Evolutionary conservation across 225 moss, liverwort and hornwort species (phyloP), one percentile per base, ranked within the genome.

Genomic region (Neckera pumila): DNA sequence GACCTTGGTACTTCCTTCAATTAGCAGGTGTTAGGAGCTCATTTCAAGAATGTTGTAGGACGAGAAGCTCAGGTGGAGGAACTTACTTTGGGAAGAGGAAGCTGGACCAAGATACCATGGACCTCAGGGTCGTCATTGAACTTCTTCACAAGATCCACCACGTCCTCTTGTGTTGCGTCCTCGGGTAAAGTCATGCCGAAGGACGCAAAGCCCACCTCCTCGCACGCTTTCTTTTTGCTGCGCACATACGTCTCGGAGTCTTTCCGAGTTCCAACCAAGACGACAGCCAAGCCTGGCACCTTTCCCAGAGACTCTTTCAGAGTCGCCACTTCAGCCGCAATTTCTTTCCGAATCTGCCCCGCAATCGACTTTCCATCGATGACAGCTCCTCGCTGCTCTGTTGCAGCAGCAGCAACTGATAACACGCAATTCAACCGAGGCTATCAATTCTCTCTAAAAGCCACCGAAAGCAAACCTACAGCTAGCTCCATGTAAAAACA

Each of bases 191-290:
- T 89, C 58, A 89, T 88, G 84, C 93, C 95, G 84, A 95, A 95
- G 36, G 95, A 95, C 26, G 89, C 87, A 47, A 98, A 92, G 60
- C 97, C 97, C 17, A 96, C 97, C 87, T 97, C 96, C 73, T 88
- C 94, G 87, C 97, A 98, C 14, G 97, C 98, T 87, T 92, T 97
- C 89, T 95, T 95, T 89, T 98, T 98, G 86, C 93, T 97, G 45
- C 97, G 95, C 64, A 98, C 98, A 84, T 98, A 98, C 54, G 95
- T 95, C 87, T 93, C 93, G 15, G 98, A 98, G 91, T 98, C 98
- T 82, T 94, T 94, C 36, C 96, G 95, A 86, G 90, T 89, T 31
- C 97, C 97, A 30, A 97, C 97, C 85, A 99, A 88, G 36, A 99
- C 95, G 42, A 99, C 96, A 58, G 96, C 95, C 85, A 96, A 88